Evolutionary conservation across 2,329 filamentous ascomycete species (phyloP).

Genomic region (Fusarium sublunatum): DNA sequence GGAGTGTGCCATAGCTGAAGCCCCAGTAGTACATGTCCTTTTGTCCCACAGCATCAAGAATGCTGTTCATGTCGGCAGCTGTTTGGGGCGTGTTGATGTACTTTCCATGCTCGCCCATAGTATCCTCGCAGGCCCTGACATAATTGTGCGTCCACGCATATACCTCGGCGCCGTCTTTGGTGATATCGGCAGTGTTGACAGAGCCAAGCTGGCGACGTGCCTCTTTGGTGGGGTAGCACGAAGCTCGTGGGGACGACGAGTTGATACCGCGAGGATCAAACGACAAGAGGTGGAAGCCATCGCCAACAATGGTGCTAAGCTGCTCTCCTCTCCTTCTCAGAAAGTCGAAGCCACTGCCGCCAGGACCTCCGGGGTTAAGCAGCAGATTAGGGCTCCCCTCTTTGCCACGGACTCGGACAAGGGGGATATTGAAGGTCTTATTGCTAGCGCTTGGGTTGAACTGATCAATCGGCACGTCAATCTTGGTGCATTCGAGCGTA

Average conservation of each 20-base stretch:
- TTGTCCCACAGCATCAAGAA: slow-evolving; percentile 55
- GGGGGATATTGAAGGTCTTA: slow-evolving; percentile 57
- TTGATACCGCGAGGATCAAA: slow-evolving; percentile 62
- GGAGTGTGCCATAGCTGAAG: slow-evolving; percentile 56
- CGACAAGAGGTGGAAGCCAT: slow-evolving; percentile 58
- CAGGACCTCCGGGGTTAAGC: slow-evolving; percentile 62
- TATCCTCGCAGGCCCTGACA: slow-evolving; percentile 56
- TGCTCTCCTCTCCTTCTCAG: slow-evolving; percentile 51
- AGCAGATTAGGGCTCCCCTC: slow-evolving; percentile 58
- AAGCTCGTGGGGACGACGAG: slow-evolving; percentile 46
- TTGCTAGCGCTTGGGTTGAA: slow-evolving; percentile 50
- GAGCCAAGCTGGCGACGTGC: slow-evolving; percentile 46
- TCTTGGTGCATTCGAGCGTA: slow-evolving; percentile 56
- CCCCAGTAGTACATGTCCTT: slow-evolving; percentile 55
- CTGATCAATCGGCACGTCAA: slow-evolving; percentile 61
- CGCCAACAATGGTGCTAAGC: slow-evolving; percentile 53
- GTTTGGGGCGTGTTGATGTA: slow-evolving; percentile 63
- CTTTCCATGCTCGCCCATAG: slow-evolving; percentile 56
- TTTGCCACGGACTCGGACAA: slow-evolving; percentile 57
- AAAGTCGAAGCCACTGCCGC: slow-evolving; percentile 55
- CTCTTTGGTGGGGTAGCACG: slow-evolving; percentile 54
- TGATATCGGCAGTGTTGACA: slow-evolving; percentile 42
- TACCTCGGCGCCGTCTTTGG: slow-evolving; percentile 52
- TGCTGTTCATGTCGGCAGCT: slow-evolving; percentile 63
- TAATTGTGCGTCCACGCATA: slow-evolving; percentile 57